Base-by-base conservation (phyloP, 2,329 filamentous ascomycete species). In the Penicillium palitans region DNA sequence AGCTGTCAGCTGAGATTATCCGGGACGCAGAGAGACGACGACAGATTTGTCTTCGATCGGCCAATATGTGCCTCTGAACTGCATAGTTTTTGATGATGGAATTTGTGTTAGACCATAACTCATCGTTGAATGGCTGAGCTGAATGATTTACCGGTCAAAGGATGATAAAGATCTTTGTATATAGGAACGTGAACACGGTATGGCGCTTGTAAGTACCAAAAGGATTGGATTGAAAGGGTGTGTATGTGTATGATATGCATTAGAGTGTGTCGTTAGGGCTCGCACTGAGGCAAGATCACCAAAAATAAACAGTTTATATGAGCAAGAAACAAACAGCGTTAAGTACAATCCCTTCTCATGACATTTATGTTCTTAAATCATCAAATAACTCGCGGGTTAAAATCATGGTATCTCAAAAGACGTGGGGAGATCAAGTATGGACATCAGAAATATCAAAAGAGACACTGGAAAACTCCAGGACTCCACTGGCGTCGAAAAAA, bases 1-100 rank as follows among this genome's bases (percentile, higher is more conserved):
- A 83, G 64, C 79, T 93, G 50, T 87, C 88, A n/a, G 87, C 88
- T 24, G 90, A 93, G 70, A 91, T 93, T 60, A 85, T 93, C 69
- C 86, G 88, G 58, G 90, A 93, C 72, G 90, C 90, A 8, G 90
- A 90, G 72, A 84, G 87, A 66, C 84, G 90, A 64, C 81, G 90
- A 65, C 86, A 88, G 68, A 81, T 70, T 19, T 68, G 63, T 58
- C 64, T 71, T 44, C 63, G 64, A 33, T 68, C 70, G 12, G 41
- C 58, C 9, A 60, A 61, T 37, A 39, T 52, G 24, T 55, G 52
- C n/a, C 41, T 65, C 6, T 66, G 54, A 60, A 15, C 13, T 48
- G 46, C 46, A n/a, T 5, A 24, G 6, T 35, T 24, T 24, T 31
- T 25, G 7, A 21, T 9, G 25, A 21, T 7, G 25, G 39, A 33